Evolutionary conservation across 2,329 filamentous ascomycete genomes (phyloP).

Genomic region (Bipolaris cookei): DNA sequence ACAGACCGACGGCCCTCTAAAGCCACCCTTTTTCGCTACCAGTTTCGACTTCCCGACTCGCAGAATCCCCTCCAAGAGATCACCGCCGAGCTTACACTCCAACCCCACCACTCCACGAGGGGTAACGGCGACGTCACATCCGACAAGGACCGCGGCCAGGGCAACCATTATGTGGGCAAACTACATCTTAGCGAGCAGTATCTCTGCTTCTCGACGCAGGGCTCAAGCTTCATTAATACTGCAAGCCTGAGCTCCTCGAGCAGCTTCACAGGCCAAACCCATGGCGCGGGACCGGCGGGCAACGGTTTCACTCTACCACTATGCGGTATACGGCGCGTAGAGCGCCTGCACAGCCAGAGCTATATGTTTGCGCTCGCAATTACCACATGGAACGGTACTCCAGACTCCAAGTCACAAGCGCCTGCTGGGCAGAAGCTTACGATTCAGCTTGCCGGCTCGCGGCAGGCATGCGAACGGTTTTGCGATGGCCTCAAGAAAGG

Average conservation of each 20-base stretch:
- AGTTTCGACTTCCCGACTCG: conserved; percentile 91
- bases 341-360: conserved; percentile 89
- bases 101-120: conserved; percentile 67
- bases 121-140: conserved; percentile 44
- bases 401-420: conserved; percentile 52
- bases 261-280: conserved; percentile 88
- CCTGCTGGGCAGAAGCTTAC: conserved; percentile 81
- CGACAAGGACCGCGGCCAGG: conserved; percentile 70
- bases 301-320: conserved; percentile 96
- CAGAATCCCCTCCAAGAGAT: conserved; percentile 97
- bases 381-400: conserved; percentile 84
- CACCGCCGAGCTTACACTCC: conserved; percentile 88
- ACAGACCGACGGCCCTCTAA: conserved; percentile 87
- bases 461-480: conserved; percentile 90
- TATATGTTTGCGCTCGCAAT: conserved; percentile 92
- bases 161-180: conserved; percentile 89
- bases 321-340: conserved; percentile 88
- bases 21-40: conserved; percentile 88
- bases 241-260: conserved; percentile 81
- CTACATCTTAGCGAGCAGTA: conserved; percentile 93
- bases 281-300: conserved; percentile 88
- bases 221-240: conserved; percentile 81
- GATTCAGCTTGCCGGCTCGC: conserved; percentile 85
- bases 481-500: conserved; percentile 95
- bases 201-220: conserved; percentile 94